phyloP scores from a whole-genome alignment of 2,329 filamentous ascomycete genomes.

The Mariannaea elegans region DNA sequence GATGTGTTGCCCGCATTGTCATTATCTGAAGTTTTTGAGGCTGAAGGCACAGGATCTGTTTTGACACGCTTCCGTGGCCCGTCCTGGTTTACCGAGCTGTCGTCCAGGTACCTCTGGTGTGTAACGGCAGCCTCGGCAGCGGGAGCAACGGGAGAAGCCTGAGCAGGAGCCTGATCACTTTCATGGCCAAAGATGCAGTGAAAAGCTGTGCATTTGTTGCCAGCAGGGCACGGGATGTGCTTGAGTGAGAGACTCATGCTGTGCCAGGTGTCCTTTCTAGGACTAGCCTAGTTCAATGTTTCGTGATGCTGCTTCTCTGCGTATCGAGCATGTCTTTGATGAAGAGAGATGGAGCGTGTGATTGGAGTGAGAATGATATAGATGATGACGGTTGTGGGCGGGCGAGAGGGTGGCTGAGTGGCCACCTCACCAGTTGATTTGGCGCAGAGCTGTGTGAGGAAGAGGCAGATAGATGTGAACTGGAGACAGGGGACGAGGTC shows the following conservation, averaged over 20 bases:
- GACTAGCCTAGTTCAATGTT: neutral
- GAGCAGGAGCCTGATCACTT: constrained; percentile 41
- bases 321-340: neutral
- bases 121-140: neutral
- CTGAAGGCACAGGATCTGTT: constrained; percentile 28
- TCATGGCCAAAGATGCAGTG: constrained; percentile 60
- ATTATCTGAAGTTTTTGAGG: constrained; percentile 11
- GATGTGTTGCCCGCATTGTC: neutral
- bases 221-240: constrained; percentile 60
- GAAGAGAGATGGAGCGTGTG: neutral
- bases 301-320: neutral
- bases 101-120: constrained; percentile 14
- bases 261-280: neutral
- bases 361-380: neutral
- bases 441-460: neutral
- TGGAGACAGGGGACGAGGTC: too few relatives aligned
- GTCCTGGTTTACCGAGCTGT: constrained; percentile 36
- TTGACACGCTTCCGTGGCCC: constrained; percentile 44
- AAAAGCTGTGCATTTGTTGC: constrained; percentile 57
- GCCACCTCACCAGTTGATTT: constrained; percentile 2
- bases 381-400: neutral
- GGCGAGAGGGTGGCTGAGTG: constrained; percentile 1
- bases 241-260: constrained; percentile 55
- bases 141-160: constrained; percentile 15
- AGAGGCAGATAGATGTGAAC: too few relatives aligned